Base-by-base conservation (phyloP, 345 rosid genomes). In the Nasturtium officinale region DNA sequence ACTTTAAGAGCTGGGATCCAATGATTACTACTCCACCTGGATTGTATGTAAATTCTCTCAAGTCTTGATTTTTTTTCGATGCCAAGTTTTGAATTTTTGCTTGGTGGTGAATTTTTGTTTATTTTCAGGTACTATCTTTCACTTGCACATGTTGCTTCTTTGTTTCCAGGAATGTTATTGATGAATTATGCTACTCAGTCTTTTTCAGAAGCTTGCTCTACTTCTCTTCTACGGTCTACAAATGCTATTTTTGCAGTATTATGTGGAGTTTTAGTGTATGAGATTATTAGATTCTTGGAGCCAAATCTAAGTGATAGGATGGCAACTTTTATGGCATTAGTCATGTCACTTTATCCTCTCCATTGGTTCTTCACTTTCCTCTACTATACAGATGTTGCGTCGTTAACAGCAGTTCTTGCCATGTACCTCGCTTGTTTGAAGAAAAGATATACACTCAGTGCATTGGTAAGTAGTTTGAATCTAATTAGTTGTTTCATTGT, bases 1-100 rank as follows among this genome's bases (percentile, higher is more conserved):
- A 90, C 78, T 85, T 95, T 63, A 82, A 68, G 76, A 95, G 90
- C 65, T 95, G 99, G 98, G 92, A 95, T 78, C 99, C 97, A 67
- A 95, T 88, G 99, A 95, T 91, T 76, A 95, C 99, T 52, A 95
- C 96, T 23, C 98, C 98, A 46, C 98, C 99, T 85, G 99, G 97
- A 81, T 69, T 95, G 98, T 91, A 86, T 91, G 98, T 91, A 86
- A 71, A 2, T 71, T 2, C 57, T 30, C 71, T 74, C 68, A 38
- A 47, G 45, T 29, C 15, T 58, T n/a, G 69, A 38, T 35, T 20
- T 52, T 20, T 52, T 53, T 62, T 51, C 38, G 0, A 57, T 69
- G 32, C 46, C 0, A 0, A 18, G 5, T 42, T 28, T 13, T 47
- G 13, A 23, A 18, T 11, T 20, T 51, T 51, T 9, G 61, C 28